phyloP scores from a whole-genome alignment of 768 basidiomycete genomes.

The Kwoniella europaea region DNA sequence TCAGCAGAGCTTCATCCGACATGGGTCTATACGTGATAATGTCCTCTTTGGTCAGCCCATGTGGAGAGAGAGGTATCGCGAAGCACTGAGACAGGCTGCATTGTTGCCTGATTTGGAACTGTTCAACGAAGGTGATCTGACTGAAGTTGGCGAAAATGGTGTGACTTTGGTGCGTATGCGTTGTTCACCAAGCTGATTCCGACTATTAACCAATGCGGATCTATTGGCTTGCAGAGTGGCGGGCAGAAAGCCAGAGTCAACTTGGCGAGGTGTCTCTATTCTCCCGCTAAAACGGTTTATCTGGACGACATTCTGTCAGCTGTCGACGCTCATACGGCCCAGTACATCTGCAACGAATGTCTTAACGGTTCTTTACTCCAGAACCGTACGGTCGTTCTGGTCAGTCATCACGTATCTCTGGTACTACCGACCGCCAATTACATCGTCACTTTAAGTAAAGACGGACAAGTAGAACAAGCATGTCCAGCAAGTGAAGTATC shows the following conservation, averaged over 20 bases:
- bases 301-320: constrained; percentile 55
- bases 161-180: constrained; percentile 39
- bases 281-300: constrained; percentile 52
- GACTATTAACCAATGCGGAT: background rate
- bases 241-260: constrained; percentile 53
- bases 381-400: constrained; percentile 50
- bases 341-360: constrained; percentile 50
- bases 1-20: constrained; percentile 52
- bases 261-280: constrained; percentile 56
- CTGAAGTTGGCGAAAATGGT: constrained; percentile 56
- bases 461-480: constrained; percentile 37
- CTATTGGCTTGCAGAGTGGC: constrained; percentile 31
- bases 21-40: constrained; percentile 63
- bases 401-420: constrained; percentile 55
- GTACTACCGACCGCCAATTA: constrained; percentile 48
- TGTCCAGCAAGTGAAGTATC: constrained; percentile 30
- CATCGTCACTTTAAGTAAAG: constrained; percentile 36
- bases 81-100: constrained; percentile 43
- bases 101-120: constrained; percentile 50
- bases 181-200: background rate
- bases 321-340: constrained; percentile 57
- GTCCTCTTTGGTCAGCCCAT: constrained; percentile 57
- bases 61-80: constrained; percentile 44
- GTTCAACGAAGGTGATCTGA: constrained; percentile 50
- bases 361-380: constrained; percentile 41